These are phyloP conservation scores for Pythium sp. DNA, from an alignment of 352 stramenopile species.

Conservation along the genomic window DNA sequence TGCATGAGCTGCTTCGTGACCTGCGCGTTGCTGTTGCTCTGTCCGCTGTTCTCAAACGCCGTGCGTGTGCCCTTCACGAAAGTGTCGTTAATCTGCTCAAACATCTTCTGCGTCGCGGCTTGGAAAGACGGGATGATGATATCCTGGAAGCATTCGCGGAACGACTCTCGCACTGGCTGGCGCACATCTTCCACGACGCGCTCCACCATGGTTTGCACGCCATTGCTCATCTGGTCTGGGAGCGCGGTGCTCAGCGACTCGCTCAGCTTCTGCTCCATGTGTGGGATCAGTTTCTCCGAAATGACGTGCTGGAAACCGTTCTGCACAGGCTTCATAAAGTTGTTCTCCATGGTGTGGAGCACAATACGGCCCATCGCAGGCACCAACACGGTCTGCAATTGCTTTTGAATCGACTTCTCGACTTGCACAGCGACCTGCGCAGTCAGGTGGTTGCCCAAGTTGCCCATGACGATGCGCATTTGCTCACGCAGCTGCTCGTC, in stretches of 20 bases:
- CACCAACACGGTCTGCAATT: constrained; percentile 77
- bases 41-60: constrained; percentile 56
- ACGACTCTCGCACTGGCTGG: constrained; percentile 78
- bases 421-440: constrained; percentile 62
- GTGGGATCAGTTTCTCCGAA: constrained; percentile 60
- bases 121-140: constrained; percentile 88
- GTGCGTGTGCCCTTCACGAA: constrained; percentile 70
- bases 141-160: constrained; percentile 83
- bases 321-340: constrained; percentile 85
- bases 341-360: constrained; percentile 87
- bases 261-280: constrained; percentile 74
- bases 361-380: constrained; percentile 85
- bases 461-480: constrained; percentile 59
- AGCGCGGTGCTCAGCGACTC: constrained; percentile 53
- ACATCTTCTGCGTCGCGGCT: constrained; percentile 87
- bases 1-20: constrained; percentile 61
- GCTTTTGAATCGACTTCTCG: constrained; percentile 82
- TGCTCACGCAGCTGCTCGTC: constrained; percentile 74
- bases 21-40: constrained; percentile 56
- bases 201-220: constrained; percentile 71
- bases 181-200: constrained; percentile 77
- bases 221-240: constrained; percentile 56
- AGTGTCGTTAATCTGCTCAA: constrained; percentile 85
- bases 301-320: constrained; percentile 78
- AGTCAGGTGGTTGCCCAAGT: constrained; percentile 52